Base-by-base conservation (phyloP, 768 basidiomycete species). In the Hortiboletus flavorubellus region DNA sequence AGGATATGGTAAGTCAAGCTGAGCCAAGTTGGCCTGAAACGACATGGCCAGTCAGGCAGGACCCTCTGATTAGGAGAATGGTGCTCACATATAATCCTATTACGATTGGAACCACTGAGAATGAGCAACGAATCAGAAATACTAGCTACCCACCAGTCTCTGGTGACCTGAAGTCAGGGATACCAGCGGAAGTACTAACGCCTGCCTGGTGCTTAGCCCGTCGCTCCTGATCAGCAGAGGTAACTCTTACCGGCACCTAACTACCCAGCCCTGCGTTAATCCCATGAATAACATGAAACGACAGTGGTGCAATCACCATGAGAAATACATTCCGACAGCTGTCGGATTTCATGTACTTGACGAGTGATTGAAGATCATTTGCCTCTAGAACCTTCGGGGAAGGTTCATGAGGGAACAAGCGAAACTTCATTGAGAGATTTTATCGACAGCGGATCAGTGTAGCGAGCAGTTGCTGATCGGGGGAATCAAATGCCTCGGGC, bases 91-190 rank as follows among this genome's bases (percentile, higher is more conserved):
- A 71, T 61, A 72, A 52, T 6, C 69, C 59, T 63, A 47, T 42
- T 8, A 16, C 30, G 16, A 40, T 52, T 16, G 18, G 37, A 21
- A 30, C 16, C 9, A n/a, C 16, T 51, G 44, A 54, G 40, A 26
- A 18, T 29, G 35, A 49, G 39, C 23, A 38, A 46, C 35, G 38
- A 35, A 46, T 30, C 18, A 46, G 21, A 9, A 16, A 41, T 33
- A 18, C 14, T n/a, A 33, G 26, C 15, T 29, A 50, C 81, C 59
- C 58, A 82, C 93, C 93, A 35, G 93, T 94, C 23, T 85, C 81
- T 1, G 91, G 89, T 10, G 89, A 90, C 57, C 94, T 76, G 68
- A 95, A 97, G 71, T 97, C 93, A 12, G 93, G 93, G 29, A 92
- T 93, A 7, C 89, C 89, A 51, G 89, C 89, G 30, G 86, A 78